Evolutionary conservation across 78 protist species (phyloP).

Genomic region (Polysphondylium violaceum): DNA sequence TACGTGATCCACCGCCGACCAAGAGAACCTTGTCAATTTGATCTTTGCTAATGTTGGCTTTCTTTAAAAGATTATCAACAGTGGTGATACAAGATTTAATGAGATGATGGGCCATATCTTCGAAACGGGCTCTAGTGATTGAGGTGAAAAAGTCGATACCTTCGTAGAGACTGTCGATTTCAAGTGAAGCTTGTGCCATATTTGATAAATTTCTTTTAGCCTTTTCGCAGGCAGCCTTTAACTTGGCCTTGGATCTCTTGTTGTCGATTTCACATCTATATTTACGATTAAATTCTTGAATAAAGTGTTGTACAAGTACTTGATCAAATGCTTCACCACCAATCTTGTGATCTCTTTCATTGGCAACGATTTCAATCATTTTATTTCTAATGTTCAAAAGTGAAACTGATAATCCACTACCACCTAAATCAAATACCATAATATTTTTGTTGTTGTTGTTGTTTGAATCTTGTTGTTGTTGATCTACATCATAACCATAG

Average conservation of each 20-base stretch:
- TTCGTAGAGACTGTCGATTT: slow-evolving; percentile 86
- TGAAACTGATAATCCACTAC: slow-evolving; percentile 95
- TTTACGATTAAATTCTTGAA: slow-evolving; percentile 88
- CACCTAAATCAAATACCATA: slow-evolving; percentile 94
- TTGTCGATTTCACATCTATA: slow-evolving; percentile 82
- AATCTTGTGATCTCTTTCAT: slow-evolving; percentile 92
- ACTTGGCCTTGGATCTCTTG: slow-evolving; percentile 85
- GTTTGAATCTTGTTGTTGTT: neutral
- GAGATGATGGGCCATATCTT: slow-evolving; percentile 97
- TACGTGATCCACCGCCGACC: slow-evolving; percentile 99
- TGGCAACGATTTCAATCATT: slow-evolving; percentile 92
- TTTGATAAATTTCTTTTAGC: slow-evolving; percentile 89
- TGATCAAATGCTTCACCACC: slow-evolving; percentile 95
- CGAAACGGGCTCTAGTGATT: slow-evolving; percentile 99
- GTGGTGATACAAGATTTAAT: slow-evolving; percentile 94
- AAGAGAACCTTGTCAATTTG: slow-evolving; percentile 97
- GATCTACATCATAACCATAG: slow-evolving; percentile 90
- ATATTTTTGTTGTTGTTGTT: slow-evolving; percentile 68
- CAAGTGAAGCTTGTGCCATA: slow-evolving; percentile 79
- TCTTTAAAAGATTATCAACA: slow-evolving; percentile 92
- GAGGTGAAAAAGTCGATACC: slow-evolving; percentile 95
- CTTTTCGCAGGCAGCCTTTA: slow-evolving; percentile 92
- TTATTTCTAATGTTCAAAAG: slow-evolving; percentile 88
- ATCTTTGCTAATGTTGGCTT: slow-evolving; percentile 90
- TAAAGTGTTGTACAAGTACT: slow-evolving; percentile 84